Conservation (phyloP, 2,329 filamentous ascomycete species). For the Cladosporium phlei region DNA sequence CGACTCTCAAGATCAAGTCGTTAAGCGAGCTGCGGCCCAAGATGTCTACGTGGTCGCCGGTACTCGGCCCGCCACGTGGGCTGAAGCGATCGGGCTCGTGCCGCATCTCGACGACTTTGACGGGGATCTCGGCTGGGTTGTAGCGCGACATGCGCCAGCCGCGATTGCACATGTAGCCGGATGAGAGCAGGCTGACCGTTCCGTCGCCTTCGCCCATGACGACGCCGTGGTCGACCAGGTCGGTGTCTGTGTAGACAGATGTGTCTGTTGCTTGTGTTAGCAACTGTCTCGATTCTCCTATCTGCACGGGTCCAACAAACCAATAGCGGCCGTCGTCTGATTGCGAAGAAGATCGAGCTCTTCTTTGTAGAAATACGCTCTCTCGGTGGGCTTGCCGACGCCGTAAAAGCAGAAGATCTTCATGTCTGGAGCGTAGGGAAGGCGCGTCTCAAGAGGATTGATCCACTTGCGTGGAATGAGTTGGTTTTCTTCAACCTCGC, state of each 20-base stretch:
- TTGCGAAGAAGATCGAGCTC: conserved; percentile 59
- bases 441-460: conserved; percentile 83
- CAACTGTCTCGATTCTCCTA: background rate
- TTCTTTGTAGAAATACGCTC: conserved; percentile 82
- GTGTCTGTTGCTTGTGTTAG: conserved; percentile 47
- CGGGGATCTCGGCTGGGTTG: conserved; percentile 75
- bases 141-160: conserved; percentile 93
- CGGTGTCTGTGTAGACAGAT: conserved; percentile 61
- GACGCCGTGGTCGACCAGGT: conserved; percentile 74
- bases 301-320: conserved; percentile 4
- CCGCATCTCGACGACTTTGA: conserved; percentile 91
- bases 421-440: conserved; percentile 80
- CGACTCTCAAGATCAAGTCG: conserved; percentile 81
- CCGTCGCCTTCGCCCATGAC: conserved; percentile 93
- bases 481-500: conserved; percentile 68
- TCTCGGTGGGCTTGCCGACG: conserved; percentile 87
- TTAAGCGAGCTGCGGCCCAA: conserved; percentile 83
- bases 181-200: conserved; percentile 86
- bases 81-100: conserved; percentile 93
- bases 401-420: conserved; percentile 99
- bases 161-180: conserved; percentile 93
- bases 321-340: conserved; percentile 49
- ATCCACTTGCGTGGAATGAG: conserved; percentile 70
- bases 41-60: conserved; percentile 92
- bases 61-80: conserved; percentile 66